These are phyloP conservation scores for Pleodorina starrii DNA, from an alignment of 139 green algal species.

Conservation along the genomic window DNA sequence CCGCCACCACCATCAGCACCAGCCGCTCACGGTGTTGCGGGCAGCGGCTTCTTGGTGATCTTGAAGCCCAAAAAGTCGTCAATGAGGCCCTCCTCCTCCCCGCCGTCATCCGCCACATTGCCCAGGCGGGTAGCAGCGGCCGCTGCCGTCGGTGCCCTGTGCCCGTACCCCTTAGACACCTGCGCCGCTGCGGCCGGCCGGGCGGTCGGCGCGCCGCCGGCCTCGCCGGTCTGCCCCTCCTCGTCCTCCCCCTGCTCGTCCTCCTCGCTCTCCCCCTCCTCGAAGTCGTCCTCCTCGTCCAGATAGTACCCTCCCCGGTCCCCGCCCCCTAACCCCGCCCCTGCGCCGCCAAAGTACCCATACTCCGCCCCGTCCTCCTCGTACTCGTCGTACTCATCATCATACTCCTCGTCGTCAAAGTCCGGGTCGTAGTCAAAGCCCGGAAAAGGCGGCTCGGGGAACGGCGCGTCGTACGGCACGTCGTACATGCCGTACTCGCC, in stretches of 20 bases:
- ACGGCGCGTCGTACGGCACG: constrained; percentile 7
- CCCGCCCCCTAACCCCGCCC: neutral
- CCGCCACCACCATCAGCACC: too few species aligned
- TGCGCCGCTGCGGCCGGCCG: neutral
- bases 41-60: neutral
- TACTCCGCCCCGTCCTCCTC: neutral
- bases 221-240: too few species aligned
- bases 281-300: neutral
- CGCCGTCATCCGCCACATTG: neutral
- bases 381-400: neutral
- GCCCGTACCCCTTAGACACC: too few species aligned
- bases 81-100: neutral
- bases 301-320: neutral
- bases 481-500: neutral
- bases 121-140: too few species aligned
- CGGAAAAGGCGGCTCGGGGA: constrained; percentile 20
- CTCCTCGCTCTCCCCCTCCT: neutral
- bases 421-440: constrained; percentile 22
- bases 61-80: neutral
- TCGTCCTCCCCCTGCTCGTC: neutral
- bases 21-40: too few species aligned
- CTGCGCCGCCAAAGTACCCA: neutral
- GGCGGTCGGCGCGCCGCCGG: too few species aligned
- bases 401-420: constrained; percentile 13
- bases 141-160: neutral